phyloP scores from a whole-genome alignment of 192 early-diverging fungal genomes.

The Physocladia obscura region DNA sequence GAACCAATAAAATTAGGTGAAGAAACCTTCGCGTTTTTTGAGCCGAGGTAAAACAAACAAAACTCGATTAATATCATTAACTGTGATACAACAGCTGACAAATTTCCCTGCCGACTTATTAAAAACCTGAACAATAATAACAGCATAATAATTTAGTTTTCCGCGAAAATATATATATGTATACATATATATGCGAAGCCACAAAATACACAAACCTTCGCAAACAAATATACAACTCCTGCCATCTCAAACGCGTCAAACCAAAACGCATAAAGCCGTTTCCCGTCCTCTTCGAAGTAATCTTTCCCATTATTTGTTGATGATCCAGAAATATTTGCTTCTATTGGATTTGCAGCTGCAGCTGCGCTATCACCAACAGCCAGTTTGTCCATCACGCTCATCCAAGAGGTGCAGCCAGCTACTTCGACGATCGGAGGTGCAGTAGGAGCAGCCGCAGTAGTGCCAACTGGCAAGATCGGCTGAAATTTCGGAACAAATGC shows the following conservation, averaged over 20 bases:
- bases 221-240: conserved; percentile 86
- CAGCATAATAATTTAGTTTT: background rate
- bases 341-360: background rate
- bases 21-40: conserved; percentile 6
- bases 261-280: conserved; percentile 77
- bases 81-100: conserved; percentile 79
- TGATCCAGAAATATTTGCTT: background rate
- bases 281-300: conserved; percentile 51
- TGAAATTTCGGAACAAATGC: conserved; percentile 30
- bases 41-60: conserved; percentile 86
- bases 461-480: too few species aligned
- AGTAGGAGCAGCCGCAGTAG: background rate
- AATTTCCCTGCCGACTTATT: conserved; percentile 54
- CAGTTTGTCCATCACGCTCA: conserved; percentile 35
- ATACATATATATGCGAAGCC: background rate
- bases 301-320: conserved; percentile 7
- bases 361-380: conserved; percentile 9
- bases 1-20: background rate
- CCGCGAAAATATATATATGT: too few species aligned
- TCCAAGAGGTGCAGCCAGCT: conserved; percentile 41
- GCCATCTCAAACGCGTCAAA: conserved; percentile 84
- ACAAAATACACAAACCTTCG: conserved; percentile 63
- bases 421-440: too few species aligned
- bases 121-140: conserved; percentile 42
- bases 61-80: conserved; percentile 80